Conservation (phyloP, 2,329 filamentous ascomycete genomes). For the Aureobasidium sp. region DNA sequence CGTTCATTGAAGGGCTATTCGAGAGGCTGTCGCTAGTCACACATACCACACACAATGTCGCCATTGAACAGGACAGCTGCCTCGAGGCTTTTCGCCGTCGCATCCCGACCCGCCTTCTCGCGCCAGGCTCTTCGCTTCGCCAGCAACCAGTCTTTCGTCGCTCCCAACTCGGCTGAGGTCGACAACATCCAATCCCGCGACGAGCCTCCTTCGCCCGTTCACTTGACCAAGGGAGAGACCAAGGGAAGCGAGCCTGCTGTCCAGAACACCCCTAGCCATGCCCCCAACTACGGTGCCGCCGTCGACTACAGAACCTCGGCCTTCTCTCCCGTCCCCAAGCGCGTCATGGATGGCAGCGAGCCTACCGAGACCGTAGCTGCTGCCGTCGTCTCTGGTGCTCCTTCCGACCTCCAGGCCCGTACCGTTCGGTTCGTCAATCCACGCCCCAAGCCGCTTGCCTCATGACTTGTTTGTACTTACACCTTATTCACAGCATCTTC, state of each 20-base stretch:
- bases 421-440: conserved; percentile 67
- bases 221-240: conserved; percentile 28
- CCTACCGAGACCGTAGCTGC: conserved; percentile 65
- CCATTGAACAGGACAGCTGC: conserved; percentile 32
- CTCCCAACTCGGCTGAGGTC: conserved; percentile 26
- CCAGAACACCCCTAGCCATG: conserved; percentile 51
- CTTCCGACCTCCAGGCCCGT: conserved; percentile 84
- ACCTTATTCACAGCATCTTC: conserved; percentile 61
- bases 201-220: conserved; percentile 14
- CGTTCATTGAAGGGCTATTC: background rate
- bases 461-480: conserved; percentile 2
- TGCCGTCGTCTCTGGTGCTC: conserved; percentile 82
- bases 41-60: conserved; percentile 19
- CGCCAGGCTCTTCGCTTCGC: conserved; percentile 4
- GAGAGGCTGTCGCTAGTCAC: background rate
- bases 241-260: conserved; percentile 42
- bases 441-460: conserved; percentile 13
- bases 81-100: conserved; percentile 30
- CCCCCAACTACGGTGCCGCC: conserved; percentile 72
- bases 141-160: conserved; percentile 23
- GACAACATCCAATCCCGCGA: conserved; percentile 16
- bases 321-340: conserved; percentile 85
- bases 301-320: conserved; percentile 88
- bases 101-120: conserved; percentile 5
- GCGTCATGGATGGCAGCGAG: conserved; percentile 86